phyloP scores from a whole-genome alignment of 106 monocot genomes.

The Alisma plantagoaquatica region DNA sequence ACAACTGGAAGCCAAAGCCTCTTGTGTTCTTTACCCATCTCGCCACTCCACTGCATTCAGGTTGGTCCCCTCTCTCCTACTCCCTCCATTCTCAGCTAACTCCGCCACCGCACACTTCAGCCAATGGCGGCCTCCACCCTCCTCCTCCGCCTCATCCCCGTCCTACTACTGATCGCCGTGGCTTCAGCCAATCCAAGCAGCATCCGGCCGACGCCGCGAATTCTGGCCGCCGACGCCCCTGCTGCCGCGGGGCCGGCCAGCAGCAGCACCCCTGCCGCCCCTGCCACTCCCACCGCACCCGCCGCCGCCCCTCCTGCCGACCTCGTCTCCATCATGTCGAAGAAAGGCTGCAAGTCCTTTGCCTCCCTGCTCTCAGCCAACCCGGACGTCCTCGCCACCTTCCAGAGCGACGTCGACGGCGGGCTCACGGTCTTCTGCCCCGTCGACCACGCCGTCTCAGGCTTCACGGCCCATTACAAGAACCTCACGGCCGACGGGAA shows the following conservation, averaged over 20 bases:
- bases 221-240: no score
- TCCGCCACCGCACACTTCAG: not conserved
- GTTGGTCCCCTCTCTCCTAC: no score
- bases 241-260: not conserved
- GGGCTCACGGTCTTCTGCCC: conserved; percentile 81
- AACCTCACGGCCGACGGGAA: conserved; percentile 54
- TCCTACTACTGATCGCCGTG: not conserved
- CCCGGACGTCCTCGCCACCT: conserved; percentile 31
- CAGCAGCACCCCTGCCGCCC: not conserved
- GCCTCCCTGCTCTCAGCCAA: conserved; percentile 36
- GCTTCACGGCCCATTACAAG: conserved; percentile 63
- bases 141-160: not conserved
- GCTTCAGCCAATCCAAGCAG: no score
- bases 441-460: conserved; percentile 40
- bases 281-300: conserved; percentile 3
- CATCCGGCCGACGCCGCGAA: not conserved
- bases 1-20: no score
- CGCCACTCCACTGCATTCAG: no score
- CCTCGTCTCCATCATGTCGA: conserved; percentile 4
- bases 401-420: conserved; percentile 27
- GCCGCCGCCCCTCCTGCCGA: conserved; percentile 1
- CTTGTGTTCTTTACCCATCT: no score
- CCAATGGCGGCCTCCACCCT: not conserved
- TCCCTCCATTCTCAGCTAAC: no score
- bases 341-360: conserved; percentile 23